Percentiles rank a stretch among this genome's conserved stretches.
Conservation (phyloP, 2,329 filamentous ascomycete genomes). For the Aspergillus ochraceus region DNA sequence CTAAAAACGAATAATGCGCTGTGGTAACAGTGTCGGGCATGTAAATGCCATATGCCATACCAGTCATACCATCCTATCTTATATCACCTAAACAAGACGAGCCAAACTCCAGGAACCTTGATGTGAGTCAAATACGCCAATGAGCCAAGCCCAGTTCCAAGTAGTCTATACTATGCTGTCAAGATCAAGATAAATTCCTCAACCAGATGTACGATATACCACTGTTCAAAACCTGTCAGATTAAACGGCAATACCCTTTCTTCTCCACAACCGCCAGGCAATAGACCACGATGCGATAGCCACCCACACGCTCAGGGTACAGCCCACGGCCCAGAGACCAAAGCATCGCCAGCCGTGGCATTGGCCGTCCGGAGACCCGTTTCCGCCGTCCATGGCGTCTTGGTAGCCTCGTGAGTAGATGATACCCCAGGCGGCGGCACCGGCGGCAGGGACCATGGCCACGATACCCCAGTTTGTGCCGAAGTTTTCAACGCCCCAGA, state of each 20-base stretch:
- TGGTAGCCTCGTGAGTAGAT: conserved; percentile 67
- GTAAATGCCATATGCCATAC: too few species aligned
- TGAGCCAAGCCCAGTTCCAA: too few species aligned
- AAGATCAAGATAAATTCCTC: not conserved
- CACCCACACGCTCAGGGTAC: conserved; percentile 69
- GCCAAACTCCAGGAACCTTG: too few species aligned
- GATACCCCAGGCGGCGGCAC: conserved; percentile 85
- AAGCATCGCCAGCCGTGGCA: conserved; percentile 86
- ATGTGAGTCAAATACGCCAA: too few species aligned
- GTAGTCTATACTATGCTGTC: not conserved
- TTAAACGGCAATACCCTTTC: conserved; percentile 69
- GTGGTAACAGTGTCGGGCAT: too few species aligned
- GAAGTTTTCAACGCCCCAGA: conserved; percentile 98
- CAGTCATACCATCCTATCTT: too few species aligned
- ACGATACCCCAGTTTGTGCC: conserved; percentile 97
- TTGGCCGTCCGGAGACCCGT: conserved; percentile 51
- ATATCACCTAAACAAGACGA: too few species aligned
- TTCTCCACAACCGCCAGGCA: conserved; percentile 85
- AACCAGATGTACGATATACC: not conserved
- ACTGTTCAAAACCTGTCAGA: not conserved
- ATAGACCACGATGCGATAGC: conserved; percentile 70
- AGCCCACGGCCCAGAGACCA: conserved; percentile 81
- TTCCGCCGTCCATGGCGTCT: conserved; percentile 43
- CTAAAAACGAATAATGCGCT: too few species aligned
- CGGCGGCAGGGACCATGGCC: conserved; percentile 83